Evolutionary conservation across 23 red algal genomes (phyloP).

Genomic region (Agarophyton chilense): DNA sequence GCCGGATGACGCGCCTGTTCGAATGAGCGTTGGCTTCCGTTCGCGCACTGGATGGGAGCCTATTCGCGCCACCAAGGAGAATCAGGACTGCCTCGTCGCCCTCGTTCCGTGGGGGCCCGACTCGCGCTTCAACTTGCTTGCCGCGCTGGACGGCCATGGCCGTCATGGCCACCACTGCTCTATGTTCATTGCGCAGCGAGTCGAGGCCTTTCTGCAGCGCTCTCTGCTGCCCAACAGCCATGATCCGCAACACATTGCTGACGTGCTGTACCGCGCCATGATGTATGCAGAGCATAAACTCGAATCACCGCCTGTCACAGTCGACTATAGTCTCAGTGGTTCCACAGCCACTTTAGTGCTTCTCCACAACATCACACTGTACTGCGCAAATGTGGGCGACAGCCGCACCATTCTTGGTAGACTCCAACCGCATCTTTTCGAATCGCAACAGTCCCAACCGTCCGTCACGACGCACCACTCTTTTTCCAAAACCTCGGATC

Average conservation of each 20-base stretch:
- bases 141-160: constrained; percentile 91
- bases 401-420: constrained; percentile 86
- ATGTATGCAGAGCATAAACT: constrained; percentile 48
- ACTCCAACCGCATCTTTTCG: background rate
- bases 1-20: constrained; percentile 67
- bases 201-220: constrained; percentile 34
- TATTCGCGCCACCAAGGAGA: constrained; percentile 77
- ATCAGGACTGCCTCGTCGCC: constrained; percentile 79
- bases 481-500: background rate
- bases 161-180: constrained; percentile 68
- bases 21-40: constrained; percentile 60
- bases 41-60: constrained; percentile 94
- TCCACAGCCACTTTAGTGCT: constrained; percentile 76
- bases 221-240: background rate
- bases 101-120: constrained; percentile 50
- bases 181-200: constrained; percentile 58
- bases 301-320: constrained; percentile 2
- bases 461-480: background rate
- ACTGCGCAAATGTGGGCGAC: constrained; percentile 93
- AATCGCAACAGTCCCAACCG: background rate
- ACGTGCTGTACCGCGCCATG: constrained; percentile 42
- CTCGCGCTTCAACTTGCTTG: constrained; percentile 66
- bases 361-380: constrained; percentile 64
- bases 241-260: constrained; percentile 13
- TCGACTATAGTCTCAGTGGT: constrained; percentile 78